phyloP scores from a whole-genome alignment of 768 basidiomycete genomes.

The Hortiboletus flavorubellus region DNA sequence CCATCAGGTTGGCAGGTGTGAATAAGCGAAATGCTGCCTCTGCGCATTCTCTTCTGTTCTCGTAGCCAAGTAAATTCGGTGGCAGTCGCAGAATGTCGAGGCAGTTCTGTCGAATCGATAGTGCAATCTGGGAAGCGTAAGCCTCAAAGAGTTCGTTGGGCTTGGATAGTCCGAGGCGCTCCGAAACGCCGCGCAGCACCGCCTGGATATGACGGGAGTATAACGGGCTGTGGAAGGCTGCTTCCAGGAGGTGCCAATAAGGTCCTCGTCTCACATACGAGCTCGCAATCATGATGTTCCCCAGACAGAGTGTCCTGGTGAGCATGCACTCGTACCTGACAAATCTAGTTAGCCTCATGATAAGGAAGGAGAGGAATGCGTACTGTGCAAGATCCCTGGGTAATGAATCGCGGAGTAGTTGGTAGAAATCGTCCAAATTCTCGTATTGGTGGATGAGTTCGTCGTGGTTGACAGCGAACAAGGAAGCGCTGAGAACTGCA shows the following conservation, averaged over 20 bases:
- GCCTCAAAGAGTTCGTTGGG: constrained; percentile 68
- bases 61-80: constrained; percentile 72
- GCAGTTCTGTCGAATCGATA: constrained; percentile 51
- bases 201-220: constrained; percentile 38
- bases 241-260: constrained; percentile 87
- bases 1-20: constrained; percentile 63
- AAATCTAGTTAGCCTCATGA: constrained; percentile 9
- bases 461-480: constrained; percentile 45
- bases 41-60: constrained; percentile 62
- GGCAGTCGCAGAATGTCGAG: constrained; percentile 61
- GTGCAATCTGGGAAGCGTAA: constrained; percentile 75
- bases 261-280: constrained; percentile 74
- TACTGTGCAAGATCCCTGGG: constrained; percentile 48
- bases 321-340: constrained; percentile 71
- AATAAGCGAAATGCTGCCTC: constrained; percentile 63
- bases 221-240: constrained; percentile 37
- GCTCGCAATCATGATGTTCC: constrained; percentile 76
- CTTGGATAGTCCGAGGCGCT: constrained; percentile 60
- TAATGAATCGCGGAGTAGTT: constrained; percentile 42
- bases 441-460: constrained; percentile 29
- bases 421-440: constrained; percentile 39
- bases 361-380: constrained; percentile 20
- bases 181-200: constrained; percentile 59
- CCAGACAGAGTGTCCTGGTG: constrained; percentile 66
- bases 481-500: constrained; percentile 53